phyloP scores from a whole-genome alignment of 2,329 filamentous ascomycete genomes.

The Alternaria dauci region DNA sequence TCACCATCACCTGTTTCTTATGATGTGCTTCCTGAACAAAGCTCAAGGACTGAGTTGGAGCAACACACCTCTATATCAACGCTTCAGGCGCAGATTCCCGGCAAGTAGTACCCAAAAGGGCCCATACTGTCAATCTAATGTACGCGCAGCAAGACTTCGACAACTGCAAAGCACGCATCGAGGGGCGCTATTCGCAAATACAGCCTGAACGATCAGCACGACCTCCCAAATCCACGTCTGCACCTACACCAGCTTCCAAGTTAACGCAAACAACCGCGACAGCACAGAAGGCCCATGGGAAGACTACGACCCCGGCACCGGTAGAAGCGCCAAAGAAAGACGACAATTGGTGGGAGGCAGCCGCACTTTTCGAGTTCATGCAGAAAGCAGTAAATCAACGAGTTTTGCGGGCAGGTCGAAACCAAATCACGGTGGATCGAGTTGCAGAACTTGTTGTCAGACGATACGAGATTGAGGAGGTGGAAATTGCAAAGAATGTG shows the following conservation, averaged over 20 bases:
- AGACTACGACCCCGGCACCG: constrained; percentile 15
- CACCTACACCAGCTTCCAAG: constrained; percentile 11
- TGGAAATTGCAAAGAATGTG: constrained; percentile 42
- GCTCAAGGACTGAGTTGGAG: constrained; percentile 57
- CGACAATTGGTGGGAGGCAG: constrained; percentile 51
- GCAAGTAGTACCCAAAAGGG: constrained; percentile 22
- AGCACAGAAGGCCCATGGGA: constrained; percentile 12
- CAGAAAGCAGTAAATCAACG: constrained; percentile 49
- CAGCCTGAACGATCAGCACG: constrained; percentile 20
- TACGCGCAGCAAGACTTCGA: constrained; percentile 41
- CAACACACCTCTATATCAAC: constrained; percentile 53
- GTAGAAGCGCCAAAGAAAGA: constrained; percentile 46
- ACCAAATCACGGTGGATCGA: constrained; percentile 45
- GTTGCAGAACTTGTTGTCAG: constrained; percentile 46
- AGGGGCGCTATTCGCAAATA: constrained; percentile 36
- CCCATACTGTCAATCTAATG: constrained; percentile 14
- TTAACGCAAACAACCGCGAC: constrained; percentile 11
- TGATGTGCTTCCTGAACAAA: constrained; percentile 55
- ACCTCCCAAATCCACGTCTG: constrained; percentile 18
- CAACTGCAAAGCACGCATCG: constrained; percentile 39
- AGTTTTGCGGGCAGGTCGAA: constrained; percentile 35
- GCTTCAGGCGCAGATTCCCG: constrained; percentile 51
- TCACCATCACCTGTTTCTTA: constrained; percentile 54
- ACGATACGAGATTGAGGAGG: constrained; percentile 50
- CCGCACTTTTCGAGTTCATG: constrained; percentile 52